Evolutionary conservation across 306 rosid genomes (phyloP).

Genomic region (Canavalia ensiformis): DNA sequence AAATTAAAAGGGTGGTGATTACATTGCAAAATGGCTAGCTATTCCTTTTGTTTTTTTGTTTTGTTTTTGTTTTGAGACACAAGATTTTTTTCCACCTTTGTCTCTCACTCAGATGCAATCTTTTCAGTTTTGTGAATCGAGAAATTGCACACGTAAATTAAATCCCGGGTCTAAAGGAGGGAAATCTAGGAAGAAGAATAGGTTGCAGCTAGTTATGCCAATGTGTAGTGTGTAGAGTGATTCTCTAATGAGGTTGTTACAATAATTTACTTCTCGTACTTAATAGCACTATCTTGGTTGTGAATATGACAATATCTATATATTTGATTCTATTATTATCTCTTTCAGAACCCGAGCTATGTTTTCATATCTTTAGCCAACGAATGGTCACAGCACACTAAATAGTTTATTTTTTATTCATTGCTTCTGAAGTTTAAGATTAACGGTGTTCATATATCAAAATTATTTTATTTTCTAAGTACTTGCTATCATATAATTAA

Average conservation of each 20-base stretch:
- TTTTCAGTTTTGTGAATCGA: constrained; percentile 44
- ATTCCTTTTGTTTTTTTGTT: background rate
- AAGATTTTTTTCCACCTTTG: constrained; percentile 25
- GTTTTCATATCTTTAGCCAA: background rate
- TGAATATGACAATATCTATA: constrained; percentile 9
- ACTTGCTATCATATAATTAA: background rate
- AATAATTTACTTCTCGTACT: background rate
- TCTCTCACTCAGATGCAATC: constrained; percentile 27
- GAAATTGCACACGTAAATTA: constrained; percentile 39
- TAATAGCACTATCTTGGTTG: background rate
- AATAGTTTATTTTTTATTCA: background rate
- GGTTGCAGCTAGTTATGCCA: constrained; percentile 57
- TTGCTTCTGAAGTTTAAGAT: background rate
- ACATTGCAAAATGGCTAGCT: constrained; percentile 19
- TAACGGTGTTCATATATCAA: background rate
- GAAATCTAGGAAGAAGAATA: constrained; percentile 70
- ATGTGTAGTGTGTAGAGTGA: constrained; percentile 55
- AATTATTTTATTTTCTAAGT: background rate
- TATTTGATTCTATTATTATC: background rate
- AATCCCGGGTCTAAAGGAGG: constrained; percentile 77
- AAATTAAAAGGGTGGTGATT: constrained; percentile 26
- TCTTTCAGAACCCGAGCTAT: background rate
- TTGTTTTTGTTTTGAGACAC: constrained; percentile 23
- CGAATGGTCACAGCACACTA: background rate
- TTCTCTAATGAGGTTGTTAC: constrained; percentile 28